Base-by-base conservation (phyloP, 257 asterid genomes). In the Jasminum sambac region DNA sequence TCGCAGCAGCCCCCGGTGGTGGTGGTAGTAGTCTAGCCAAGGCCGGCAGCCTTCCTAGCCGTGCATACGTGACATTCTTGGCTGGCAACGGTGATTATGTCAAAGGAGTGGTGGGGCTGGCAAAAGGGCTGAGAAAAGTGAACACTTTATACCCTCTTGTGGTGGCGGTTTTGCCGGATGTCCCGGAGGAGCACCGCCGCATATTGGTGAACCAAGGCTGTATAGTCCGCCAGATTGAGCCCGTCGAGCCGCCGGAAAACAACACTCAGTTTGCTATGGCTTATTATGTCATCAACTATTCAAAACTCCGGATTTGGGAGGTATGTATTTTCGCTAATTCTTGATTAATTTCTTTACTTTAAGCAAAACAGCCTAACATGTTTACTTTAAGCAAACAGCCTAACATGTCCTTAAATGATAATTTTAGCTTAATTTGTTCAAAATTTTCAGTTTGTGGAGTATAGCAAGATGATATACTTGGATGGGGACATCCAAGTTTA, bases 401-500 rank as follows among this genome's bases (percentile, higher is more conserved):
- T 6, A 46, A 46, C 23, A 6, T 16, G 23, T 46, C 57, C 41
- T 38, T n/a, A n/a, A n/a, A n/a, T n/a, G n/a, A n/a, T 39, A 39
- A 39, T 5, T 39, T 11, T 39, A 48, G 8, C 25, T n/a, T 48
- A 48, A 17, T n/a, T 17, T 17, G 9, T 46, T 13, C 6, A 46
- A 5, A n/a, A 48, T 48, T 62, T 77, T 82, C 66, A 88, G 95
- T 84, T 88, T 77, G 91, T 82, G 84, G 95, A 88, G 86, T 84
- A 82, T 72, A 66, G 73, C 69, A 84, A 78, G 79, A 78, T 88
- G 89, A 76, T 85, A 72, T 88, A 88, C 86, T 41, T 88, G 83
- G 91, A 88, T 80, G 95, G 86, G 24, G 95, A 86, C 77, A 78
- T 88, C 41, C 91, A 88, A 82, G 91, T 88, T 44, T 88, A 63